Conservation (phyloP, 2,329 filamentous ascomycete species). For the Calonectria hawksworthii region DNA sequence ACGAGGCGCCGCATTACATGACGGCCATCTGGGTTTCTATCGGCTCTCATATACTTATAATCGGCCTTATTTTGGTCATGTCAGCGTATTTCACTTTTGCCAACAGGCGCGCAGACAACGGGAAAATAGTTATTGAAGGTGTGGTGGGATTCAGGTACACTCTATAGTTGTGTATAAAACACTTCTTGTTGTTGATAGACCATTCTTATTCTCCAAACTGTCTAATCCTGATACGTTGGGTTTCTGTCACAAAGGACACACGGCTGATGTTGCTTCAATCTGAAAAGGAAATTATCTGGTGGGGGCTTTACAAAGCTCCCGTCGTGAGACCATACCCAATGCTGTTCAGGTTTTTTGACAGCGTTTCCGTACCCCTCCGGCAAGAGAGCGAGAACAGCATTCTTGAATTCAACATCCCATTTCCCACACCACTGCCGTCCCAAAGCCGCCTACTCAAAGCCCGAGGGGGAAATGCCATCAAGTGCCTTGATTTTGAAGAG, state of each 20-base stretch:
- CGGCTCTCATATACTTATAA: slow-evolving; percentile 2
- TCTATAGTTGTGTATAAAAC: neutral
- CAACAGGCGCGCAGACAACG: slow-evolving; percentile 7
- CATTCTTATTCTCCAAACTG: too few species aligned
- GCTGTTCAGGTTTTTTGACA: neutral
- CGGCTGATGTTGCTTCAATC: too few species aligned
- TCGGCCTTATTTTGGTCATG: slow-evolving; percentile 1
- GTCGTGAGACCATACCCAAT: neutral
- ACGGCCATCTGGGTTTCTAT: slow-evolving; percentile 18
- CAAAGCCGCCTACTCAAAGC: neutral
- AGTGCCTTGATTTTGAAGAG: too few species aligned
- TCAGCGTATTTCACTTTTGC: neutral
- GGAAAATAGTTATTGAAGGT: slow-evolving; percentile 6
- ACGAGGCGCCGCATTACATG: slow-evolving; percentile 13
- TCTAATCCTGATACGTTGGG: too few species aligned
- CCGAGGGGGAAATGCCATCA: neutral
- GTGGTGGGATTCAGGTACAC: slow-evolving; percentile 19
- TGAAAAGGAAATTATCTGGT: too few species aligned
- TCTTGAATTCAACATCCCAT: too few species aligned
- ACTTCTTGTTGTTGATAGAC: too few species aligned
- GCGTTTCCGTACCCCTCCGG: neutral
- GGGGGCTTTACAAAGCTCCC: neutral
- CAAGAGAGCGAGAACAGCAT: neutral
- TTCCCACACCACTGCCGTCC: too few species aligned
- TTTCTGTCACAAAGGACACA: too few species aligned